Percentiles rank a stretch among this genome's conserved stretches.
Conservation (phyloP, 148 eudicot species). For the Beta vulgaris region DNA sequence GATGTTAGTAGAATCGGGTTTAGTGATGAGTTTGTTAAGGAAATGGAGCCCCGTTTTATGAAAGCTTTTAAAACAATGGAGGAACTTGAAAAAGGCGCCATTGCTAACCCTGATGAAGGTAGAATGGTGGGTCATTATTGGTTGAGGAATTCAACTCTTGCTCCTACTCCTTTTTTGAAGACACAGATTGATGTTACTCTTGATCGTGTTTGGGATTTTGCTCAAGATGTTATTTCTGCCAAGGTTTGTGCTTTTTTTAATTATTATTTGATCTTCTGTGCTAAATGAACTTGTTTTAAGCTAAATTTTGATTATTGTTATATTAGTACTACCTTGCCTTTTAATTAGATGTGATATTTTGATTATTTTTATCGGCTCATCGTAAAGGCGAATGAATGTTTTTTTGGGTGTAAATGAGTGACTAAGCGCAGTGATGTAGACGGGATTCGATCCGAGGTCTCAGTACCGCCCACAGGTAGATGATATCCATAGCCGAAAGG, state of each 20-base stretch:
- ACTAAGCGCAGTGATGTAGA: too few relatives aligned
- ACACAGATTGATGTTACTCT: slow-evolving; percentile 72
- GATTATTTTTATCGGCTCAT: too few relatives aligned
- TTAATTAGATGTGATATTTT: too few relatives aligned
- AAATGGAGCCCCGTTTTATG: slow-evolving; percentile 65
- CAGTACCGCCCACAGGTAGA: too few relatives aligned
- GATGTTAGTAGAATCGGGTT: slow-evolving; percentile 94
- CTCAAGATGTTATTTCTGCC: slow-evolving; percentile 69
- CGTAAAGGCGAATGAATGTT: too few relatives aligned
- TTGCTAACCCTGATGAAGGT: slow-evolving; percentile 92
- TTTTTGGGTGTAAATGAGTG: too few relatives aligned
- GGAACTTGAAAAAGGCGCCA: slow-evolving; percentile 77
- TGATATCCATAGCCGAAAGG: too few relatives aligned
- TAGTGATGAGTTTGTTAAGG: slow-evolving; percentile 53
- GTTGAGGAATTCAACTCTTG: slow-evolving; percentile 64
- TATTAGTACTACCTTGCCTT: too few relatives aligned
- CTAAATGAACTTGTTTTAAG: background rate
- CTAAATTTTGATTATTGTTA: background rate
- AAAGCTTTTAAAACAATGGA: slow-evolving; percentile 67
- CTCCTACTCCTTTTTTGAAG: slow-evolving; percentile 61
- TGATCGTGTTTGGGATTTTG: slow-evolving; percentile 58
- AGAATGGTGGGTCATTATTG: slow-evolving; percentile 98
- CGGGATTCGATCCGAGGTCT: too few relatives aligned
- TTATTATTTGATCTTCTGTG: background rate
- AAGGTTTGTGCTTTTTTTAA: slow-evolving; percentile 46